Percentiles rank a stretch among this genome's conserved stretches.
phyloP scores from a whole-genome alignment of 441 rosid genomes.

The Arabidopsis lyrata region DNA sequence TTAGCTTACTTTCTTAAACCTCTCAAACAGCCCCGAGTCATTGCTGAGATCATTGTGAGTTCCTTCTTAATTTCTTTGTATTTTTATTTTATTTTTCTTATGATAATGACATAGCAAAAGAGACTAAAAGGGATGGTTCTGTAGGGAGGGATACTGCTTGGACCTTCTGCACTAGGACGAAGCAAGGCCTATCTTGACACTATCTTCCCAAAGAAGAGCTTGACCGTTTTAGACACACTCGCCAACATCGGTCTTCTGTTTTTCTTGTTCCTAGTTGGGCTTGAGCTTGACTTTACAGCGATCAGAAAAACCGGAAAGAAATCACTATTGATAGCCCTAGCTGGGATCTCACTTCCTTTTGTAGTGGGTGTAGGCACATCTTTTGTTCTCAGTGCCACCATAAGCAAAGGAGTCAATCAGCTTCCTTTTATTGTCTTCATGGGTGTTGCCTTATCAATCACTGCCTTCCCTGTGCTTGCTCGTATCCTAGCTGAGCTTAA shows the following conservation, averaged over 20 bases:
- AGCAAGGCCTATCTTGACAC: conserved; percentile 51
- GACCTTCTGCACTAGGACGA: conserved; percentile 76
- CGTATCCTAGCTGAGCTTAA: conserved; percentile 75
- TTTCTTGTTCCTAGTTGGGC: conserved; percentile 72
- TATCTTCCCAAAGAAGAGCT: conserved; percentile 57
- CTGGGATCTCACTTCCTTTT: conserved; percentile 69
- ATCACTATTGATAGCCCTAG: conserved; percentile 56
- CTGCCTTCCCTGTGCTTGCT: conserved; percentile 74
- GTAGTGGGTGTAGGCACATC: conserved; percentile 66
- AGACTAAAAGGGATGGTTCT: conserved; percentile 15
- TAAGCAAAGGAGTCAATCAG: conserved; percentile 51
- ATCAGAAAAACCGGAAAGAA: conserved; percentile 61
- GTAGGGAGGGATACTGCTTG: conserved; percentile 73
- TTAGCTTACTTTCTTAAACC: conserved; percentile 62
- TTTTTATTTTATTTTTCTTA: neutral
- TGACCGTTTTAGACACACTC: conserved; percentile 65
- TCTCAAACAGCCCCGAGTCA: conserved; percentile 65
- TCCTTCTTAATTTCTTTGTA: neutral
- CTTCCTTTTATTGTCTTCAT: conserved; percentile 67
- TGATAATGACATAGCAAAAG: conserved; percentile 14
- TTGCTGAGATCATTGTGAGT: conserved; percentile 72
- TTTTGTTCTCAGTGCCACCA: conserved; percentile 55
- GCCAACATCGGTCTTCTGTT: conserved; percentile 70
- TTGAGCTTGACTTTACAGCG: conserved; percentile 65
- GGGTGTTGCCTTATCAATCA: conserved; percentile 76